Evolutionary conservation across 768 basidiomycete species (phyloP), one percentile per base, ranked within the genome.

Genomic region (Mycena floridula): DNA sequence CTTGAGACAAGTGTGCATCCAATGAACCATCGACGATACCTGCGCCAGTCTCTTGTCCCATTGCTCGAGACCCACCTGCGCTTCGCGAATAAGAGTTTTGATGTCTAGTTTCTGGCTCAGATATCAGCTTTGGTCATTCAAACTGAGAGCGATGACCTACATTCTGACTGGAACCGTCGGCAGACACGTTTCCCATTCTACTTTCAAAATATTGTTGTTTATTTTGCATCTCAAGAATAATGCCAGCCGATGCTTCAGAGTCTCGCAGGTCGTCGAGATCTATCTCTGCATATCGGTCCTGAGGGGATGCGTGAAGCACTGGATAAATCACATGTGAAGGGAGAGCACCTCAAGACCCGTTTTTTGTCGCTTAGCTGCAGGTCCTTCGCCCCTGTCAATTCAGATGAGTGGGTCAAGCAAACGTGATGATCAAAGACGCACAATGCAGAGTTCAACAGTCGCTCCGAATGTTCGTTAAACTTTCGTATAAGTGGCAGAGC

Each of bases 401-500:
- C 21, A 20, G 24, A 45, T n/a, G 44, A 48, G 15, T 16, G n/a
- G n/a, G n/a, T n/a, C n/a, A n/a, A n/a, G n/a, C n/a, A 25, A 25
- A 20, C 24, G 20, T 22, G 9, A 32, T 16, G 22, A 43, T 26
- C 15, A 25, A 27, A 37, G 15, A 52, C 61, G 53, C 56, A 87
- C 88, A 90, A 55, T 4, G 87, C 84, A 35, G 89, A 82, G 46
- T 86, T 84, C 12, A 98, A 67, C 8, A 97, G 68, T 52, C 92
- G 69, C 53, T 95, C 91, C 1, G 92, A 96, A 61, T 99, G 96
- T 57, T 97, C 92, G 56, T 98, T 99, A 66, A 99, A 98, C 59
- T 94, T 89, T 40, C 95, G 77, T 51, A 99, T 98, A 38, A 98
- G 73, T 0, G 96, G 96, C 20, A 99, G 64, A 11, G 89, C 87